Evolutionary conservation across 495 filamentous ascomycete species (phyloP), one percentile per base, ranked within the genome.

Genomic region (Bathelium albidoporum): DNA sequence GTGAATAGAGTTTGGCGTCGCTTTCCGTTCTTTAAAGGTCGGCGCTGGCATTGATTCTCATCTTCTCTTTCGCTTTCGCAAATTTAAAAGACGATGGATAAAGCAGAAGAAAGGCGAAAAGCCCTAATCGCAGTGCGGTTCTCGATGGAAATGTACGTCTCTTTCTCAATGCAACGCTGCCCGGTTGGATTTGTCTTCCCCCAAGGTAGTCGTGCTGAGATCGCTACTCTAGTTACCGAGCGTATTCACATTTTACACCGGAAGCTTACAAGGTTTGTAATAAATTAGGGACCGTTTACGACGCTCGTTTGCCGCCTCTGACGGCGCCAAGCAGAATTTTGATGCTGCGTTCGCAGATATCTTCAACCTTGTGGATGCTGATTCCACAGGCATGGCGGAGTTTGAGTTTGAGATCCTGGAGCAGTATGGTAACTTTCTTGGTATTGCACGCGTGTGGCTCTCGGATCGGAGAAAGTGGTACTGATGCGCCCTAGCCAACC

Each of bases 361-460:
- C 4, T 55, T 55, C 1, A 55, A 20, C 26, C 49, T 55, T n/a
- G 49, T 55, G 24, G 49, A 55, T 16, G 49, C 49, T 28, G 4
- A 55, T 29, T 11, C 49, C 2, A 55, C 49, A 29, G 49, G 49
- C 22, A 55, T 55, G 49, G 49, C 49, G 24, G 49, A 55, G 24
- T 55, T 55, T 55, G 49, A 55, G 24, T 55, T 55, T 55, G 49
- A 55, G 49, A 20, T 55, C 16, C 20, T 55, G 24, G 49, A 55
- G 49, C 5, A 55, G 20, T 55, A 55, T 29, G 12, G 49, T 29
- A 55, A 55, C 16, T 29, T 55, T 16, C 5, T 20, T 26, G 49
- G 49, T 55, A 49, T 22, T 16, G 44, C 14, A 49, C 5, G 18
- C 5, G 11, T 55, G 26, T 55, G 49, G 20, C 26, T 26, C 2